Evolutionary conservation across 371 early-diverging fungal species (phyloP).

Genomic region (Parasitella parasitica): DNA sequence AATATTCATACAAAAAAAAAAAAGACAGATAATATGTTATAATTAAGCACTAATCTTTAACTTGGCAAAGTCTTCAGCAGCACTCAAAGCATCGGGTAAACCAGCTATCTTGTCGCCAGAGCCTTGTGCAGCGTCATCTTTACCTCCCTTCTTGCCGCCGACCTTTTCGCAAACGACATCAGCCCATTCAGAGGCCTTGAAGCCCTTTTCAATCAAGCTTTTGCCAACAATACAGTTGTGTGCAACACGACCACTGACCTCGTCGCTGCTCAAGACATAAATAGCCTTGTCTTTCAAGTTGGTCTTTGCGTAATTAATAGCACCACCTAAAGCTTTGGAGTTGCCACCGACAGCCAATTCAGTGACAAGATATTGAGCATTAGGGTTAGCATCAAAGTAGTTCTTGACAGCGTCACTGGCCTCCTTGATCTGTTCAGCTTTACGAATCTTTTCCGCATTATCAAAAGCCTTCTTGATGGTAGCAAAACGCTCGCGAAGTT

Average conservation of each 20-base stretch:
- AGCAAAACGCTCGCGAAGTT: constrained; percentile 69
- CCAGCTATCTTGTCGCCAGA: constrained; percentile 65
- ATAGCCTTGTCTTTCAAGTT: constrained; percentile 80
- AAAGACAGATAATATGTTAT: background rate
- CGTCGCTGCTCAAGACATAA: constrained; percentile 79
- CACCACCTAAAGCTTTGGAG: constrained; percentile 74
- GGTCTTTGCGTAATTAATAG: constrained; percentile 77
- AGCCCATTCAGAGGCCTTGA: constrained; percentile 94
- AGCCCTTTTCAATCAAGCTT: constrained; percentile 58
- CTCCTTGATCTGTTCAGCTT: constrained; percentile 80
- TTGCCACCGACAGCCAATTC: constrained; percentile 69
- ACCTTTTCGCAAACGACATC: constrained; percentile 74
- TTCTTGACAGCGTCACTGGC: constrained; percentile 78
- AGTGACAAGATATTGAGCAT: constrained; percentile 58
- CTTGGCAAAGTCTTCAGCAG: constrained; percentile 79
- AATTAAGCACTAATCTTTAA: constrained; percentile 48
- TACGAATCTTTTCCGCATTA: constrained; percentile 88
- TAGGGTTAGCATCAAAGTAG: constrained; percentile 74
- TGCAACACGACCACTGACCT: constrained; percentile 66
- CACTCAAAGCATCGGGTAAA: constrained; percentile 72
- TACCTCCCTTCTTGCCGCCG: constrained; percentile 92
- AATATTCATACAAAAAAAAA: background rate
- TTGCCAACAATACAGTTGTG: constrained; percentile 88
- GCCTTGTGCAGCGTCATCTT: constrained; percentile 86
- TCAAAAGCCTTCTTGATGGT: constrained; percentile 79